phyloP scores from a whole-genome alignment of 2,329 filamentous ascomycete species.

The Cladosporium sp. region DNA sequence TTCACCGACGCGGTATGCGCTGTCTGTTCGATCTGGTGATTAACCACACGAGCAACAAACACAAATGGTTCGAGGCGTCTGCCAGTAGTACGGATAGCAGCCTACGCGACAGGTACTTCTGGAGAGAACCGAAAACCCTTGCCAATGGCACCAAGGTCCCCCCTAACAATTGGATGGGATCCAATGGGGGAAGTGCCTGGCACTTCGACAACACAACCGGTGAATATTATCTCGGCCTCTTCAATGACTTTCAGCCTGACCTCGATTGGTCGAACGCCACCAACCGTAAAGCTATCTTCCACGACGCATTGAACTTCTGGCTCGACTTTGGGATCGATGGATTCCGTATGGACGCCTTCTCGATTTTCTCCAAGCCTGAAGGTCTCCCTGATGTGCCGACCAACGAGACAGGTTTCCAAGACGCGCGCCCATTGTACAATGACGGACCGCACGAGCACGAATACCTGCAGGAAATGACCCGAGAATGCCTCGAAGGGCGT shows the following conservation, averaged over 20 bases:
- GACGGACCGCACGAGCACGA: conserved; percentile 42
- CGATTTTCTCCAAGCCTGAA: conserved; percentile 23
- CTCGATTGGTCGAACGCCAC: conserved; percentile 78
- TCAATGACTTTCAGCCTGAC: conserved; percentile 71
- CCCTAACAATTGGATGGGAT: conserved; percentile 69
- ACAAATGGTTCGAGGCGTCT: conserved; percentile 67
- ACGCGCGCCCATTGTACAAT: conserved; percentile 19
- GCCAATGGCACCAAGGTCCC: conserved; percentile 57
- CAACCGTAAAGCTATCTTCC: conserved; percentile 64
- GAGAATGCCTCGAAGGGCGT: conserved; percentile 18
- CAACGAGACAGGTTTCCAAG: conserved; percentile 9
- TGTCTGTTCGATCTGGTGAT: conserved; percentile 69
- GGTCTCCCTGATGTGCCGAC: conserved; percentile 24
- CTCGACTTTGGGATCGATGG: conserved; percentile 60
- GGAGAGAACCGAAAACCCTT: conserved; percentile 28
- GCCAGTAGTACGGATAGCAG: conserved; percentile 56
- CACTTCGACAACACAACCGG: conserved; percentile 65
- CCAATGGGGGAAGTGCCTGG: conserved; percentile 58
- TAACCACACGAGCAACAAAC: conserved; percentile 66
- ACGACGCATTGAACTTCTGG: conserved; percentile 59
- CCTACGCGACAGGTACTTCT: conserved; percentile 56
- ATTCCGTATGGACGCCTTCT: conserved; percentile 29
- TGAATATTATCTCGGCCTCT: conserved; percentile 75
- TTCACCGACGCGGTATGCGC: conserved; percentile 60
- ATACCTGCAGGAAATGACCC: conserved; percentile 43